Conservation (phyloP, 495 filamentous ascomycete genomes). For the Ramalina peruviana region DNA sequence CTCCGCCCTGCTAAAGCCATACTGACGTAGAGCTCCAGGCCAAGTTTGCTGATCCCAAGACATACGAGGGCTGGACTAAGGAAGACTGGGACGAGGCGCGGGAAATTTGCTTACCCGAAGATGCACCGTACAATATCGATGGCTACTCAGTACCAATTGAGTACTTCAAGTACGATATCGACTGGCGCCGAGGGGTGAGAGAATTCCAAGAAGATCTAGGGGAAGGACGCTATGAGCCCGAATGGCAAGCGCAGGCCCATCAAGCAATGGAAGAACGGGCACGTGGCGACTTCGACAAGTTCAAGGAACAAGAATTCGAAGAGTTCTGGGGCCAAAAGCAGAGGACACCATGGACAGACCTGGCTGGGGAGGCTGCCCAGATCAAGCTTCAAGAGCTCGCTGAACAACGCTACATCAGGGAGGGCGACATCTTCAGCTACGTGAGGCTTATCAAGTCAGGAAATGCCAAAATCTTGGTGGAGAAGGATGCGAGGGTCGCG, state of each 20-base stretch:
- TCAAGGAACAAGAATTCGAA: conserved; percentile 51
- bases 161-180: conserved; percentile 36
- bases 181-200: conserved; percentile 34
- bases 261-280: conserved; percentile 45
- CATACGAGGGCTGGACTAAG: conserved; percentile 43
- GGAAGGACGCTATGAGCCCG: conserved; percentile 45
- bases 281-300: conserved; percentile 56
- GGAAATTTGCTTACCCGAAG: conserved; percentile 37
- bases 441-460: conserved; percentile 22
- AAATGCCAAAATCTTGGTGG: conserved; percentile 22
- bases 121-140: conserved; percentile 26
- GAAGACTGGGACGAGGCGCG: conserved; percentile 43
- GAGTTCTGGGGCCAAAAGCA: conserved; percentile 58
- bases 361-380: conserved; percentile 34
- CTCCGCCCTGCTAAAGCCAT: not conserved
- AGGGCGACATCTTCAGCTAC: conserved; percentile 39
- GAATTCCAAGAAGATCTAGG: conserved; percentile 47
- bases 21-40: conserved; percentile 26
- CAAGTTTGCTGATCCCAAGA: conserved; percentile 37
- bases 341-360: conserved; percentile 22
- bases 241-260: conserved; percentile 53
- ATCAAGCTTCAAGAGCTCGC: conserved; percentile 35
- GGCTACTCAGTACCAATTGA: conserved; percentile 24
- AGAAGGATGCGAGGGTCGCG: conserved; percentile 38
- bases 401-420: conserved; percentile 30